Evolutionary conservation across 768 basidiomycete genomes (phyloP).

Genomic region (Agaricus sinodeliciosus): DNA sequence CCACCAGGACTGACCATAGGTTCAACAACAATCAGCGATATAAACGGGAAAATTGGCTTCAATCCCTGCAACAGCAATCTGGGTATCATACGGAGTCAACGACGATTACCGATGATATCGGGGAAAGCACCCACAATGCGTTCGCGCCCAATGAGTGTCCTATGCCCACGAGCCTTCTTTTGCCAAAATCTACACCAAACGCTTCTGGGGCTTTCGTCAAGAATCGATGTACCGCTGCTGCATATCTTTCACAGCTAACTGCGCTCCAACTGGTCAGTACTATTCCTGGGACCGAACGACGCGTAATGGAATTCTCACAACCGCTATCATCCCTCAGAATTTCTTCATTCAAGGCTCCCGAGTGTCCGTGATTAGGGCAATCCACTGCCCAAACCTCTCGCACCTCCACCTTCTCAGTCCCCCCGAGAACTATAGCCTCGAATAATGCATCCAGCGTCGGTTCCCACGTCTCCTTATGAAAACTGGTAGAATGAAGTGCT

Average conservation of each 20-base stretch:
- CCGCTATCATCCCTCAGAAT: slow-evolving; percentile 36
- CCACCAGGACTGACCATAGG: slow-evolving; percentile 55
- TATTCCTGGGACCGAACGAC: slow-evolving; percentile 1
- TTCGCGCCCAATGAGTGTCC: slow-evolving; percentile 68
- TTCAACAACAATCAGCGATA: slow-evolving; percentile 53
- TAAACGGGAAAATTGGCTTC: slow-evolving; percentile 37
- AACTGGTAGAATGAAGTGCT: slow-evolving; percentile 64
- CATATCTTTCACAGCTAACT: slow-evolving; percentile 66
- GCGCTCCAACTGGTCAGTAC: neutral
- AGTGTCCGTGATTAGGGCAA: slow-evolving; percentile 68
- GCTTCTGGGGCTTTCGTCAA: slow-evolving; percentile 29
- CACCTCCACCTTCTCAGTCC: slow-evolving; percentile 25
- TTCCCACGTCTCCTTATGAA: slow-evolving; percentile 73
- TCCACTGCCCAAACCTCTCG: slow-evolving; percentile 64
- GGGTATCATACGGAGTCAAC: slow-evolving; percentile 2
- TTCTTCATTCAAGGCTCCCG: slow-evolving; percentile 46
- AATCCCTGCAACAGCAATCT: slow-evolving; percentile 51
- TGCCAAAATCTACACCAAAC: slow-evolving; percentile 39
- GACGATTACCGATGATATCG: neutral
- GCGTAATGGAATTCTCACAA: slow-evolving; percentile 29
- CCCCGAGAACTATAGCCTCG: slow-evolving; percentile 16
- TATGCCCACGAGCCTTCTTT: slow-evolving; percentile 50
- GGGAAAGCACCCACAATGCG: slow-evolving; percentile 41
- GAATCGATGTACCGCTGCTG: slow-evolving; percentile 51
- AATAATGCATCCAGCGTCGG: slow-evolving; percentile 49